Evolutionary conservation across 768 basidiomycete genomes (phyloP).

Genomic region (Pisolithus sp.): DNA sequence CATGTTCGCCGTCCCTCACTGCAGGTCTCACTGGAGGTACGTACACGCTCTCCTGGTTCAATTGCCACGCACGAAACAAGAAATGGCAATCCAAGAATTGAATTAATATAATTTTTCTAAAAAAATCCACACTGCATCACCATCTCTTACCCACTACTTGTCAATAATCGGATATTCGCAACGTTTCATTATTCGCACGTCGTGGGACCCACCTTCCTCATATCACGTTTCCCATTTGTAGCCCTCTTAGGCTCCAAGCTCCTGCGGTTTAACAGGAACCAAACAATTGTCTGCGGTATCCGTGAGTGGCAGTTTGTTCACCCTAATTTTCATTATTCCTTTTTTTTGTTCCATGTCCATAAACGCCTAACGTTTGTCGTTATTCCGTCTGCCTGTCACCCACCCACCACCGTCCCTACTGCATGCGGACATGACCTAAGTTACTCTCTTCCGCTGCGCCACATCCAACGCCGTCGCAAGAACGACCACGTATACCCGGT

Average conservation of each 20-base stretch:
- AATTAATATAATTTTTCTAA: too few species aligned
- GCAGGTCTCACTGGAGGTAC: conserved; percentile 65
- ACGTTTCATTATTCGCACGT: neutral
- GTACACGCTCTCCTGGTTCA: conserved; percentile 22
- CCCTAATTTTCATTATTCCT: conserved; percentile 6
- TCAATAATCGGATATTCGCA: neutral
- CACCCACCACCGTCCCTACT: too few species aligned
- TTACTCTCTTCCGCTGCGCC: neutral
- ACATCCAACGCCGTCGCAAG: neutral
- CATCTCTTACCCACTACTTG: neutral
- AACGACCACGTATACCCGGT: neutral
- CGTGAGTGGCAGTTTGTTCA: conserved; percentile 39
- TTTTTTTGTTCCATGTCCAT: conserved; percentile 12
- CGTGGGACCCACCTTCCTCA: neutral
- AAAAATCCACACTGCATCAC: neutral
- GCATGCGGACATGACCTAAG: too few species aligned
- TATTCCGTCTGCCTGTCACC: too few species aligned
- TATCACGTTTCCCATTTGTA: conserved; percentile 23
- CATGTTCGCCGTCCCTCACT: conserved; percentile 64
- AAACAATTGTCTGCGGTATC: conserved; percentile 54
- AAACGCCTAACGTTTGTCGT: too few species aligned
- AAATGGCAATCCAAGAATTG: neutral
- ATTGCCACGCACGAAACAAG: conserved; percentile 10
- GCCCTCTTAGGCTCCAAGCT: conserved; percentile 57
- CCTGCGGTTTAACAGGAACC: conserved; percentile 61